A percentile compares a stretch with the other conserved stretches of the same genome.
Conservation (phyloP, 805 yeast species). For the Lachancea lanzarotensis region DNA sequence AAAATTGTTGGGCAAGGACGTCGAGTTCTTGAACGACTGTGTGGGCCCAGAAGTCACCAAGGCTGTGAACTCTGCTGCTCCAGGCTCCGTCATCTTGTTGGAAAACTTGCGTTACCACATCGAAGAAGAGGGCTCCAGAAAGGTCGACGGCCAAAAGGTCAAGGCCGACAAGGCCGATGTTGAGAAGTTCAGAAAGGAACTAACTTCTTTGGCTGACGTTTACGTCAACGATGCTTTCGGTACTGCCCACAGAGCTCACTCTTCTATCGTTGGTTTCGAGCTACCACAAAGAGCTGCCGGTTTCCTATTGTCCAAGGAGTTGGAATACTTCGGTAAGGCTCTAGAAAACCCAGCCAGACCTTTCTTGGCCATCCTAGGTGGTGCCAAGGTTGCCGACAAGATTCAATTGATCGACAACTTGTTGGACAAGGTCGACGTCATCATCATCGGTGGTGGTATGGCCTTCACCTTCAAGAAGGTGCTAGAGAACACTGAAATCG, state of each 20-base stretch:
- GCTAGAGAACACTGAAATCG: conserved; percentile 75
- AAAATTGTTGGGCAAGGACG: conserved; percentile 65
- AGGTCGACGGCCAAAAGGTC: conserved; percentile 86
- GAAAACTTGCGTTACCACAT: conserved; percentile 98
- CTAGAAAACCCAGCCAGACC: conserved; percentile 97
- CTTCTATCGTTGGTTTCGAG: conserved; percentile 97
- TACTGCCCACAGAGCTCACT: conserved; percentile 99
- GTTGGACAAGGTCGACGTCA: conserved; percentile 88
- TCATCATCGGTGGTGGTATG: conserved; percentile 99
- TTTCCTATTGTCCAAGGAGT: conserved; percentile 96
- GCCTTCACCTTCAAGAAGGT: conserved; percentile 98
- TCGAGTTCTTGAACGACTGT: conserved; percentile 79
- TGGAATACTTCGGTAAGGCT: conserved; percentile 95
- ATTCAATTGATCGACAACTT: conserved; percentile 96
- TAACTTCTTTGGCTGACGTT: conserved; percentile 91
- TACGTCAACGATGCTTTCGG: conserved; percentile 98
- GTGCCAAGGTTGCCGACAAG: conserved; percentile 99
- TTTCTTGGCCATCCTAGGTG: conserved; percentile 97
- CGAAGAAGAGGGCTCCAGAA: conserved; percentile 92
- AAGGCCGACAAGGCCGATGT: conserved; percentile 88
- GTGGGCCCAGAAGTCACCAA: conserved; percentile 88
- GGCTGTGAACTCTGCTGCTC: conserved; percentile 63
- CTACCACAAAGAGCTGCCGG: conserved; percentile 97
- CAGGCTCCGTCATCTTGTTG: conserved; percentile 80
- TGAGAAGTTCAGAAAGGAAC: conserved; percentile 77